Percentiles rank a stretch among this genome's conserved stretches.
Conservation (phyloP, 2,329 filamentous ascomycete species). For the Magnaporthiopsis incrustans region DNA sequence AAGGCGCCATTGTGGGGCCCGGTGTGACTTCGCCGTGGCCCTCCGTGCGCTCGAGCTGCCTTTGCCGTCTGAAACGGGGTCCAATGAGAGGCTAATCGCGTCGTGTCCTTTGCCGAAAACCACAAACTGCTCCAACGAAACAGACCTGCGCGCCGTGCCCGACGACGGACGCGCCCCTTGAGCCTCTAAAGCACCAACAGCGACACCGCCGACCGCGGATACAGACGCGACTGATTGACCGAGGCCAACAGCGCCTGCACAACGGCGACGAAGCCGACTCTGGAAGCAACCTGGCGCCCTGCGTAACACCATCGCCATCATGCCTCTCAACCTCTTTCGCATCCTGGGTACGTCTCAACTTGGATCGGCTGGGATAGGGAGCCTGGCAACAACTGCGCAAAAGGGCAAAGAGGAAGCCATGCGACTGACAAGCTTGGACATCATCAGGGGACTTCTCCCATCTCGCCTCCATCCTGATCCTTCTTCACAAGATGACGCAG, state of each 20-base stretch:
- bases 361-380: background rate
- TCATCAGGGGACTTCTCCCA: slow-evolving; percentile 84
- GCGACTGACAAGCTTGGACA: background rate
- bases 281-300: background rate
- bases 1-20: background rate
- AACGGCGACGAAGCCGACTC: background rate
- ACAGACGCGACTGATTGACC: background rate
- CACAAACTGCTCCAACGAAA: background rate
- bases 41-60: background rate
- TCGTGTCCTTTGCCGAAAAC: slow-evolving; percentile 27
- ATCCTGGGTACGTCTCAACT: slow-evolving; percentile 38
- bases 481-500: slow-evolving; percentile 93
- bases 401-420: background rate
- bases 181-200: background rate
- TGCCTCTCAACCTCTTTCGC: slow-evolving; percentile 51
- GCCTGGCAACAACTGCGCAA: too few species aligned
- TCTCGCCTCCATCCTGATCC: slow-evolving; percentile 84
- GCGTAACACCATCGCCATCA: slow-evolving; percentile 19
- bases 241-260: slow-evolving; percentile 1
- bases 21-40: background rate
- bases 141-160: slow-evolving; percentile 3
- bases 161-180: slow-evolving; percentile 1
- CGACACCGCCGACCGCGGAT: background rate
- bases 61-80: slow-evolving; percentile 12
- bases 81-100: slow-evolving; percentile 33